Evolutionary conservation across 1,284 basidiomycete genomes (phyloP).

Genomic region (Austroboletus niveus): DNA sequence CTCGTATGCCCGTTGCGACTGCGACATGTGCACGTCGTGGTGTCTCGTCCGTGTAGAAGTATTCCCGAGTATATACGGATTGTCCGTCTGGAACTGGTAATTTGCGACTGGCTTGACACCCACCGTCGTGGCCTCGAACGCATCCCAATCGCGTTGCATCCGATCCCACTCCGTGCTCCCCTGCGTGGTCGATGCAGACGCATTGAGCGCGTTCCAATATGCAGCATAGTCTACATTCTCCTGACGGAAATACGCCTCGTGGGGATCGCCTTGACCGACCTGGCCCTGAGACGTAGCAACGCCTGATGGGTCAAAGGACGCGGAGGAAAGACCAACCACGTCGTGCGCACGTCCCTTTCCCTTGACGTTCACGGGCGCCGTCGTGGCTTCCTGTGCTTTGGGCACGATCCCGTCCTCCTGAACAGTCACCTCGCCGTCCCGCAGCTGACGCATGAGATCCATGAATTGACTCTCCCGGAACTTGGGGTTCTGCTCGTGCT

Average conservation of each 20-base stretch:
- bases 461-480: conserved; percentile 89
- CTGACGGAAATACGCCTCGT: conserved; percentile 67
- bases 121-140: conserved; percentile 65
- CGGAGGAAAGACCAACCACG: background rate
- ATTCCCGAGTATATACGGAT: conserved; percentile 73
- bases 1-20: conserved; percentile 51
- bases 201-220: conserved; percentile 49
- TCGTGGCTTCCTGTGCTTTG: conserved; percentile 29
- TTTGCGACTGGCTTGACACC: conserved; percentile 57
- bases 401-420: conserved; percentile 80
- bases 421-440: conserved; percentile 82
- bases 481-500: conserved; percentile 76
- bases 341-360: conserved; percentile 58
- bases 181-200: conserved; percentile 11
- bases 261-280: conserved; percentile 45
- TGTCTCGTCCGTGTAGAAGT: conserved; percentile 49
- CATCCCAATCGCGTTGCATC: conserved; percentile 84
- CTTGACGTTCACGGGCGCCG: conserved; percentile 46
- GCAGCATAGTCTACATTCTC: conserved; percentile 67
- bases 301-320: background rate
- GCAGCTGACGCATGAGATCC: conserved; percentile 81
- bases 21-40: conserved; percentile 50
- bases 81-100: conserved; percentile 81
- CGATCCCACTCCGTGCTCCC: conserved; percentile 45
- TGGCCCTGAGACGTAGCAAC: conserved; percentile 12